Conservation (phyloP, 2,329 filamentous ascomycete species). For the Ophiobolus disseminans region DNA sequence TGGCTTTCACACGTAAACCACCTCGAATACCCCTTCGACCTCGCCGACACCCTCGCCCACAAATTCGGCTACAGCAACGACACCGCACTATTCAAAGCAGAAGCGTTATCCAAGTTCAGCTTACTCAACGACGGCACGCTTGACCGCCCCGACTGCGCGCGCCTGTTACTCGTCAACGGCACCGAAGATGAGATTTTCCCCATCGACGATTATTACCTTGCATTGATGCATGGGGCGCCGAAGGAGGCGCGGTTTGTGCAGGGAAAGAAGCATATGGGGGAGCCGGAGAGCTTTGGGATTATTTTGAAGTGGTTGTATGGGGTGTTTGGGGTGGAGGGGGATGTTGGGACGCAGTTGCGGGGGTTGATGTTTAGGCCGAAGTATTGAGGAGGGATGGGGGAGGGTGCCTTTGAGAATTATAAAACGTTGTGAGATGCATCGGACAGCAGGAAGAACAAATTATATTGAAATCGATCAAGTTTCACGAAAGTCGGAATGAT, state of each 20-base stretch:
- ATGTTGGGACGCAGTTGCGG: slow-evolving; percentile 54
- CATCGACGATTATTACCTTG: slow-evolving; percentile 65
- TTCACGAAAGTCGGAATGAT: too few species aligned
- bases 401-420: too few species aligned
- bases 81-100: slow-evolving; percentile 54
- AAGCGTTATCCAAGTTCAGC: slow-evolving; percentile 59
- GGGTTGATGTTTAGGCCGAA: slow-evolving; percentile 57
- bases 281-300: slow-evolving; percentile 58
- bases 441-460: too few species aligned
- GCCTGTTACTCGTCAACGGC: slow-evolving; percentile 64
- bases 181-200: slow-evolving; percentile 68
- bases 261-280: slow-evolving; percentile 59
- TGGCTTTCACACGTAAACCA: slow-evolving; percentile 64
- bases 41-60: slow-evolving; percentile 58
- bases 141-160: slow-evolving; percentile 56
- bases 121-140: slow-evolving; percentile 63
- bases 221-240: slow-evolving; percentile 59
- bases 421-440: too few species aligned
- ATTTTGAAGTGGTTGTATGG: slow-evolving; percentile 59
- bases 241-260: slow-evolving; percentile 60
- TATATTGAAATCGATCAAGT: too few species aligned
- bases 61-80: slow-evolving; percentile 55
- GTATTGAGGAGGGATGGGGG: too few species aligned
- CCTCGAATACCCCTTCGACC: slow-evolving; percentile 67
- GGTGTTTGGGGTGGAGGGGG: slow-evolving; percentile 54